Conservation (phyloP, 192 early-diverging fungal genomes). For the Linnemannia elongata region DNA sequence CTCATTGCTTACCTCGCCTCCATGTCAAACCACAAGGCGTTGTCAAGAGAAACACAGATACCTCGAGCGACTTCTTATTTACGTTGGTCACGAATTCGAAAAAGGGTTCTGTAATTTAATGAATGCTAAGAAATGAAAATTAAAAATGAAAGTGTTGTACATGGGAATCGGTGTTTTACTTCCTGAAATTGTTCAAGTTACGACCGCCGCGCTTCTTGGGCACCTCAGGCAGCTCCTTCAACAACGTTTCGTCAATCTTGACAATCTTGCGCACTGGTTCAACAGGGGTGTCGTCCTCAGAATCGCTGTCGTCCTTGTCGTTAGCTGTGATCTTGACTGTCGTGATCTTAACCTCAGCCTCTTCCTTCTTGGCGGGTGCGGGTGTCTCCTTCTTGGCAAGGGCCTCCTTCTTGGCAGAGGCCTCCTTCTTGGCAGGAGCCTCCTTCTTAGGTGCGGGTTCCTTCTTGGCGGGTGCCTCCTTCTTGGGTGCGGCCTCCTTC, state of each 20-base stretch:
- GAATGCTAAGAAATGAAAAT: background rate
- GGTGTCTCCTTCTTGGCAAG: background rate
- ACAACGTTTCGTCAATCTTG: constrained; percentile 30
- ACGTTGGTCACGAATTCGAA: no score
- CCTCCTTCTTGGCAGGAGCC: background rate
- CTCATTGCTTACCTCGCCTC: no score
- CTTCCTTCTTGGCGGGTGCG: background rate
- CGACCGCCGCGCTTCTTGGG: constrained; percentile 54
- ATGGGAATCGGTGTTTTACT: constrained; percentile 11
- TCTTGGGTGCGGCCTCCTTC: background rate
- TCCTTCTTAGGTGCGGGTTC: background rate
- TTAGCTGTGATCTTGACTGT: constrained; percentile 29
- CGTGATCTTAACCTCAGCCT: constrained; percentile 27
- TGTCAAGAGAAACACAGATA: no score
- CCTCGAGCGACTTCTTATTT: no score
- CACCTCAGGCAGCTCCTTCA: constrained; percentile 52
- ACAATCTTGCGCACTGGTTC: constrained; percentile 40
- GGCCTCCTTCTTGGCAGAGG: background rate
- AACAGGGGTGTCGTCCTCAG: constrained; percentile 13
- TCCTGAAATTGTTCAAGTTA: constrained; percentile 48
- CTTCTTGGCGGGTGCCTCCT: constrained; percentile 8
- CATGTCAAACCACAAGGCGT: no score
- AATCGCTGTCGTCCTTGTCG: constrained; percentile 34
- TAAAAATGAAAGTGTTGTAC: background rate
- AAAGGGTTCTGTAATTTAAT: background rate